Evolutionary conservation across 495 filamentous ascomycete genomes (phyloP), one percentile per base, ranked within the genome.

Genomic region (Xylaria palmicola): DNA sequence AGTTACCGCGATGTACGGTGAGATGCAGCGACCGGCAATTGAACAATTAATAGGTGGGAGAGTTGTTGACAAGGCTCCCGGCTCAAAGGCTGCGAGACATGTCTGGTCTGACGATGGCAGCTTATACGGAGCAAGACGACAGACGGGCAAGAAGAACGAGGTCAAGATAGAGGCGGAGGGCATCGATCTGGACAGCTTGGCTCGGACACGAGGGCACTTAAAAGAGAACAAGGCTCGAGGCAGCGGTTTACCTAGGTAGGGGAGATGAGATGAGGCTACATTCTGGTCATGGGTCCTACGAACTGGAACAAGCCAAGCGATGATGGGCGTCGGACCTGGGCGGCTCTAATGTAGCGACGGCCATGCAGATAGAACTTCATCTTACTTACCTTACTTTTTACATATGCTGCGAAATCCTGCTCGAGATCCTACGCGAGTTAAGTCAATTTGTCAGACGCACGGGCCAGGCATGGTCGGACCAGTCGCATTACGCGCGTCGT

Each of bases 361-460:
- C n/a, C n/a, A n/a, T n/a, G n/a, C n/a, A n/a, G n/a, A n/a, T n/a
- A n/a, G n/a, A n/a, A n/a, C n/a, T n/a, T n/a, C n/a, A n/a, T n/a
- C n/a, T n/a, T n/a, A n/a, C n/a, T n/a, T n/a, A n/a, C n/a, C n/a
- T n/a, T n/a, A n/a, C n/a, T n/a, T n/a, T n/a, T n/a, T n/a, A n/a
- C n/a, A n/a, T n/a, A n/a, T n/a, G n/a, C n/a, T n/a, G n/a, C n/a
- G n/a, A n/a, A n/a, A n/a, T n/a, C n/a, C n/a, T n/a, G n/a, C n/a
- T n/a, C n/a, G n/a, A n/a, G n/a, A n/a, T n/a, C n/a, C n/a, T n/a
- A n/a, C n/a, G n/a, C n/a, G n/a, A n/a, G n/a, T n/a, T 37, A 8
- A 6, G 29, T 53, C 39, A n/a, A 44, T 44, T 44, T 44, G 53
- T 56, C 53, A 56, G 39, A 44, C 43, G 53, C 53, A 44, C 53